phyloP scores from a whole-genome alignment of 257 asterid species.

The Ocimum tenuiflorum region DNA sequence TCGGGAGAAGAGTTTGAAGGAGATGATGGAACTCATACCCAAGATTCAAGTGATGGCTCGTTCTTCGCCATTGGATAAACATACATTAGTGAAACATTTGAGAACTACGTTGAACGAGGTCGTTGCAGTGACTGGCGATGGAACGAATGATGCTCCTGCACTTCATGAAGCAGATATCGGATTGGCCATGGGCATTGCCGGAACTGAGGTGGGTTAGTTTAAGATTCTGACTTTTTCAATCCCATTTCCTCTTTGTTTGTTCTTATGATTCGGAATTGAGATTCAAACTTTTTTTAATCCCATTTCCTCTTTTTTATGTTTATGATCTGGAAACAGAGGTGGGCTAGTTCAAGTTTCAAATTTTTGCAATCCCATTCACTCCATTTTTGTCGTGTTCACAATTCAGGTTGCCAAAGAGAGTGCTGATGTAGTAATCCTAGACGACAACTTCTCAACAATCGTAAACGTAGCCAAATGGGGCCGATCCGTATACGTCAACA shows the following conservation, averaged over 20 bases:
- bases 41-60: constrained; percentile 99
- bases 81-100: constrained; percentile 74
- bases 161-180: constrained; percentile 98
- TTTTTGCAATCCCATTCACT: too few species aligned
- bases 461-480: constrained; percentile 94
- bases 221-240: too few species aligned
- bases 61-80: constrained; percentile 90
- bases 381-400: too few species aligned
- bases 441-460: constrained; percentile 88
- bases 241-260: too few species aligned
- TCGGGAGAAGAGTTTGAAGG: constrained; percentile 69
- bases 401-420: constrained; percentile 88
- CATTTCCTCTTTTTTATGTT: not conserved
- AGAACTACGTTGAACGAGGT: constrained; percentile 82
- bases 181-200: constrained; percentile 97
- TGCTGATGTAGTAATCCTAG: constrained; percentile 83
- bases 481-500: constrained; percentile 77
- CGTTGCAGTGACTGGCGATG: constrained; percentile 97
- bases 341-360: too few species aligned
- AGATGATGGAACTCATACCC: constrained; percentile 62
- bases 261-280: too few species aligned
- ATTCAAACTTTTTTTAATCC: too few species aligned
- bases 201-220: constrained; percentile 67
- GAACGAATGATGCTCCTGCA: constrained; percentile 97
- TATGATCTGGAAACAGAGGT: too few species aligned